Conservation (phyloP, 1,139 yeast species). For the Kodamaea plutei region DNA sequence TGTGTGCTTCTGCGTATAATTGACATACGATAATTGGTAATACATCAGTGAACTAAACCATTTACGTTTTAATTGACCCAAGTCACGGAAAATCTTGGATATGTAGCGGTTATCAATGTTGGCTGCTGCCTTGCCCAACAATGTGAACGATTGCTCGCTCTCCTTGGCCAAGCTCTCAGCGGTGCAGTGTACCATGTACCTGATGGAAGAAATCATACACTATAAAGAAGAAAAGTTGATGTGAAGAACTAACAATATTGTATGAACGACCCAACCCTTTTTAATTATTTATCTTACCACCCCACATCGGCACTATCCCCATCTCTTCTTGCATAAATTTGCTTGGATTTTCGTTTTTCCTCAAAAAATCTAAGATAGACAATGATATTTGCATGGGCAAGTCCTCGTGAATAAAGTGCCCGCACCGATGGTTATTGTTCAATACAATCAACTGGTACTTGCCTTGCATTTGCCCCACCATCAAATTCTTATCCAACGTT, state of each 20-base stretch:
- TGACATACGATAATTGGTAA: constrained; percentile 52
- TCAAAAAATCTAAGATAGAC: constrained; percentile 47
- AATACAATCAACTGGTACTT: constrained; percentile 86
- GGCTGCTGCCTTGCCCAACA: constrained; percentile 66
- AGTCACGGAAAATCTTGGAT: constrained; percentile 78
- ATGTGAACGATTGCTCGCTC: constrained; percentile 49
- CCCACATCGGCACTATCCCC: constrained; percentile 49
- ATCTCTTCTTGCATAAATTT: constrained; percentile 26
- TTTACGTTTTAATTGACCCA: constrained; percentile 69
- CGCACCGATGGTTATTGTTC: constrained; percentile 54
- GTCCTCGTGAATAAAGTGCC: constrained; percentile 94
- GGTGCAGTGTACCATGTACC: too few relatives aligned
- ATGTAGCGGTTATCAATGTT: constrained; percentile 84
- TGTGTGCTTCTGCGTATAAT: constrained; percentile 48
- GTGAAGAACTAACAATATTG: too few relatives aligned
- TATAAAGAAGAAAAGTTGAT: too few relatives aligned
- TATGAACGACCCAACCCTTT: too few relatives aligned
- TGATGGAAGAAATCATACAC: too few relatives aligned
- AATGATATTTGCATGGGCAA: constrained; percentile 64
- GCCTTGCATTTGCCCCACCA: constrained; percentile 97
- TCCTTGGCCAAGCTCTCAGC: constrained; percentile 29
- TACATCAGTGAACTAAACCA: constrained; percentile 45
- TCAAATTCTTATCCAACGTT: constrained; percentile 74
- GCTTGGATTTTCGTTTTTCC: constrained; percentile 20
- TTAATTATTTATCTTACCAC: constrained; percentile 37